These are phyloP conservation scores for Rhodotorula sphaerocarpa DNA, from an alignment of 768 basidiomycete species.

Conservation along the genomic window DNA sequence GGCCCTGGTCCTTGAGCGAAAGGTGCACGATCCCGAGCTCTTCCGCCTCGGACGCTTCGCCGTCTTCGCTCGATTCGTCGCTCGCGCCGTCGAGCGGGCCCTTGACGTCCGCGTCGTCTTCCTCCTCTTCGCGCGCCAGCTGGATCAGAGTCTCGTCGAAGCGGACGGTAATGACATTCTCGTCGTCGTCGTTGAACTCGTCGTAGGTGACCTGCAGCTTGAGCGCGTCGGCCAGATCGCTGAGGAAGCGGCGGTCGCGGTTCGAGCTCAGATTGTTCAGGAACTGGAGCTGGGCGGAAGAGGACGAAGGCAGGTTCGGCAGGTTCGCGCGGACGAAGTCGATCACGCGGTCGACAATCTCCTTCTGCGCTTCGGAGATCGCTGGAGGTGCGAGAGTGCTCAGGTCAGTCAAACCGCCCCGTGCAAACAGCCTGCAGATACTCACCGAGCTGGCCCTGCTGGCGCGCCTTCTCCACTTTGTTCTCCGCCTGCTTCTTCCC, in stretches of 20 bases:
- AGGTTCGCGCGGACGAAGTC: conserved; percentile 53
- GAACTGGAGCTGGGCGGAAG: conserved; percentile 52
- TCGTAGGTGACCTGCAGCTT: conserved; percentile 82
- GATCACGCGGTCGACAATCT: conserved; percentile 70
- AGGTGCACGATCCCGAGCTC: conserved; percentile 41
- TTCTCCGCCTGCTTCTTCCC: conserved; percentile 23
- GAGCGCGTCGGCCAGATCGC: conserved; percentile 63
- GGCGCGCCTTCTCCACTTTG: conserved; percentile 37
- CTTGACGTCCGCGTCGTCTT: conserved; percentile 35
- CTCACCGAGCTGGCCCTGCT: conserved; percentile 60
- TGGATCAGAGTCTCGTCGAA: conserved; percentile 60
- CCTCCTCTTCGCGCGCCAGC: conserved; percentile 43
- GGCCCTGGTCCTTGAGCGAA: conserved; percentile 34
- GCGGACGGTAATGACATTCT: conserved; percentile 43
- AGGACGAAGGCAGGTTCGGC: conserved; percentile 35
- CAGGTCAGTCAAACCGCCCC: neutral
- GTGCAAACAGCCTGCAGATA: conserved; percentile 24
- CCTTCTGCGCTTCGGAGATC: conserved; percentile 64
- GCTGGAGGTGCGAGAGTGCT: conserved; percentile 45
- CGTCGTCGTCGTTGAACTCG: conserved; percentile 68
- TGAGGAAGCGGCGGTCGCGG: conserved; percentile 70
- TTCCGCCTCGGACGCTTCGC: conserved; percentile 40
- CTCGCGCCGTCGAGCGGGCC: conserved; percentile 10
- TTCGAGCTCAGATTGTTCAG: conserved; percentile 65
- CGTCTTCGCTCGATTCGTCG: conserved; percentile 35